These are phyloP conservation scores for Polychytrium aggregatum DNA, from an alignment of 192 early-diverging fungal genomes.

Conservation along the genomic window DNA sequence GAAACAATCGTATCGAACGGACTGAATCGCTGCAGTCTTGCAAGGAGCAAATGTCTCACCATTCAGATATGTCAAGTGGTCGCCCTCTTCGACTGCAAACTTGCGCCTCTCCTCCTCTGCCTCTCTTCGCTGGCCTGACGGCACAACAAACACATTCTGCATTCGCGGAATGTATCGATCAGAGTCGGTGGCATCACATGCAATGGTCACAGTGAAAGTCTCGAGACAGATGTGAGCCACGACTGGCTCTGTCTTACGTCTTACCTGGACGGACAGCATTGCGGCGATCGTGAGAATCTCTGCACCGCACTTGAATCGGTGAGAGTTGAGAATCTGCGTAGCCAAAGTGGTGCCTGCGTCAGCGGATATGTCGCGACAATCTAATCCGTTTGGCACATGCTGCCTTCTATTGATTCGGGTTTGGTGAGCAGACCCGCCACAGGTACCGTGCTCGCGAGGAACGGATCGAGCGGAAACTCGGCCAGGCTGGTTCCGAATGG, in stretches of 20 bases:
- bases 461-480: slow-evolving; percentile 66
- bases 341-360: no score
- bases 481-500: slow-evolving; percentile 59
- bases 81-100: slow-evolving; percentile 67
- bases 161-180: slow-evolving; percentile 1
- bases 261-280: slow-evolving; percentile 66
- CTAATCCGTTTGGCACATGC: no score
- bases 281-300: slow-evolving; percentile 72
- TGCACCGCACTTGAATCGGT: slow-evolving; percentile 51
- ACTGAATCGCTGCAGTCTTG: neutral
- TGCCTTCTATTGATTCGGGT: no score
- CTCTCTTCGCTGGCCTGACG: slow-evolving; percentile 15
- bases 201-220: slow-evolving; percentile 1
- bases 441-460: slow-evolving; percentile 50
- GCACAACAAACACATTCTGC: slow-evolving; percentile 22
- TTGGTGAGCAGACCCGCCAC: no score
- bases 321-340: slow-evolving; percentile 46
- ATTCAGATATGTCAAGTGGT: slow-evolving; percentile 27
- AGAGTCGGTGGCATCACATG: no score
- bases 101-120: slow-evolving; percentile 49
- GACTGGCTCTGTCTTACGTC: no score
- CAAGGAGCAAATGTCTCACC: slow-evolving; percentile 1
- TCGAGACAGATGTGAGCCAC: slow-evolving; percentile 37
- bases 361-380: no score
- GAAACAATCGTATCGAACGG: neutral